Base-by-base conservation (phyloP, 2,329 filamentous ascomycete species). In the Ceratocystis smalleyi region DNA sequence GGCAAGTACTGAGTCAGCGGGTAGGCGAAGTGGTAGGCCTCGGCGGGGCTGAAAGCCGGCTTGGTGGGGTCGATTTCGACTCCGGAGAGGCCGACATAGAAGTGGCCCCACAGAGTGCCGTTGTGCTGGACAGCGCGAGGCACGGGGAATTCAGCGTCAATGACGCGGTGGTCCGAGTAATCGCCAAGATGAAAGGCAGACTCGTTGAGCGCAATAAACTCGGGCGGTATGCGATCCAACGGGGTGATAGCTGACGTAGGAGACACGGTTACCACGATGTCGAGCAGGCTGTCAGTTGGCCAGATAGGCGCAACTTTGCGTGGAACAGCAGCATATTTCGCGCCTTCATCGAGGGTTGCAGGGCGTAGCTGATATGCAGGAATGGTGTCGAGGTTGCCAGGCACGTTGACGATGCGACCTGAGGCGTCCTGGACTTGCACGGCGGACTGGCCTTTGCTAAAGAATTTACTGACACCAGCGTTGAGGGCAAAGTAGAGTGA, bases 101-200 rank as follows among this genome's bases (percentile, higher is more conserved):
- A 95, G 74, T 99, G 94, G 1, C 89, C 92, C 85, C 89, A 96
- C 8, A 99, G 81, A 0, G 92, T 96, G 43, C 89, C 91, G 73
- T 97, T 97, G 69, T 91, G 81, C 78, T 96, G 91, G 0, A 95
- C 91, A 51, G 83, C 79, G 67, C 79, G 78, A 2, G 94, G 92
- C 3, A 97, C 84, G 2, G 79, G 76, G 72, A 99, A 90, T 45
- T 79, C 85, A 5, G 88, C 88, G 69, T 92, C 85, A 65, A 91
- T 81, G 64, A 86, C 80, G 65, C 94, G 83, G 71, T 81, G 86
- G 70, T 97, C 91, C 65, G 84, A 86, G 72, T 80, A 90, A 74
- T 95, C 86, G 67, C 88, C 88, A 64, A 92, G 78, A 61, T 81
- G 83, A 74, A 96, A 97, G 67, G 81, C 80, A 74, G 85, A 88